Conservation (phyloP, 306 rosid species). For the Medicago arabica region DNA sequence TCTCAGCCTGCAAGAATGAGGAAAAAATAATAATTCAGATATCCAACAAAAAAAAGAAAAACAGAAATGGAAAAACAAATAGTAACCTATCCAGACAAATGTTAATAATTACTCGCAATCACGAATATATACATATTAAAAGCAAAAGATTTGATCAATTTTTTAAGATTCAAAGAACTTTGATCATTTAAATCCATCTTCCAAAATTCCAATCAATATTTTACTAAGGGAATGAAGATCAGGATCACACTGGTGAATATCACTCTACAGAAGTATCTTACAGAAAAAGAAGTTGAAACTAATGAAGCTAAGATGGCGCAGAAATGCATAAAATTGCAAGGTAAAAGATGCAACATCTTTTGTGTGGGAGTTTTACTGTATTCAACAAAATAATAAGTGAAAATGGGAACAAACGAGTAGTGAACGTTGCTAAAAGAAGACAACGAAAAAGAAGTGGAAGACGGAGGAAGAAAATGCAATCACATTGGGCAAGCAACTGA, state of each 20-base stretch:
- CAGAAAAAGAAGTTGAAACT: background rate
- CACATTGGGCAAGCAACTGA: too few species aligned
- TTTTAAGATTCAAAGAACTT: constrained; percentile 2
- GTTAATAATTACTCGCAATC: background rate
- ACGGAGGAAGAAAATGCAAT: too few species aligned
- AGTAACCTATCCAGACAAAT: background rate
- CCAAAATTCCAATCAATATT: background rate
- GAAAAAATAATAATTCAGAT: constrained; percentile 20
- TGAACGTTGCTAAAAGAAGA: too few species aligned
- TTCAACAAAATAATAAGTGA: too few species aligned
- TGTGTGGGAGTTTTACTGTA: too few species aligned
- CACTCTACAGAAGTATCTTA: constrained; percentile 24
- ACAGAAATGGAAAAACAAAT: background rate
- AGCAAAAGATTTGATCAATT: constrained; percentile 9
- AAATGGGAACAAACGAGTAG: too few species aligned
- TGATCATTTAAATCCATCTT: background rate
- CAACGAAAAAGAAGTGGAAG: too few species aligned
- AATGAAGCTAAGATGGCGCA: background rate
- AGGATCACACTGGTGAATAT: constrained; percentile 17
- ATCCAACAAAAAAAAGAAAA: background rate
- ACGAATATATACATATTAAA: constrained; percentile 14
- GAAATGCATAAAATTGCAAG: too few species aligned
- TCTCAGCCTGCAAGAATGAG: constrained; percentile 74
- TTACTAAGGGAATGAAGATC: constrained; percentile 10
- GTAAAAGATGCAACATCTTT: too few species aligned